A percentile compares a stretch with the other conserved stretches of the same genome.
Evolutionary conservation across 805 yeast species (phyloP).

Genomic region (Ogataea minuta): DNA sequence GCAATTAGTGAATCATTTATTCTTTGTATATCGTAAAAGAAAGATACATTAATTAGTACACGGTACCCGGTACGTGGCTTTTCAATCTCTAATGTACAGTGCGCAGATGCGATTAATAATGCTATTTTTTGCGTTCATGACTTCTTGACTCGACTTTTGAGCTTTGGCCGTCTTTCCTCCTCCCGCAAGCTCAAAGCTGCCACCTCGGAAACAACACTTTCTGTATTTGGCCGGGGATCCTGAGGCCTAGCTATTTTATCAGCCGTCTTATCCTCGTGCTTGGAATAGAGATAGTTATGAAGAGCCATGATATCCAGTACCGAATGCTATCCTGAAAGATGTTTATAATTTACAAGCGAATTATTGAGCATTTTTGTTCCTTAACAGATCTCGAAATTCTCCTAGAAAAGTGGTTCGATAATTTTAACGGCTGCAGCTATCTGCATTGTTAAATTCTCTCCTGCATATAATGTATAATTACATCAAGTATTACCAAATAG

Average conservation of each 20-base stretch:
- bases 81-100: too few species aligned
- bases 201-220: neutral
- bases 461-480: too few species aligned
- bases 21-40: constrained; percentile 1
- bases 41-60: neutral
- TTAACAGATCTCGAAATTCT: too few species aligned
- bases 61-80: too few species aligned
- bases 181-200: neutral
- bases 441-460: too few species aligned
- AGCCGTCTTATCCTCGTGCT: constrained; percentile 38
- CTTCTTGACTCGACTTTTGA: neutral
- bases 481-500: neutral
- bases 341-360: neutral
- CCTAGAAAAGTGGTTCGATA: constrained; percentile 9
- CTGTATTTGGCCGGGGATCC: constrained; percentile 28
- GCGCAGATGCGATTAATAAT: too few species aligned
- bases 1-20: constrained; percentile 3
- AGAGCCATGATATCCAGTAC: constrained; percentile 37
- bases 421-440: neutral
- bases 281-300: constrained; percentile 43
- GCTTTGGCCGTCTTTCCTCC: neutral
- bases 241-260: constrained; percentile 38
- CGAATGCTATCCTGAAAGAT: too few species aligned
- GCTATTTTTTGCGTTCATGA: neutral
- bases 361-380: too few species aligned